Conservation (phyloP, 2,329 filamentous ascomycete genomes). For the Arachnomyces sp. region DNA sequence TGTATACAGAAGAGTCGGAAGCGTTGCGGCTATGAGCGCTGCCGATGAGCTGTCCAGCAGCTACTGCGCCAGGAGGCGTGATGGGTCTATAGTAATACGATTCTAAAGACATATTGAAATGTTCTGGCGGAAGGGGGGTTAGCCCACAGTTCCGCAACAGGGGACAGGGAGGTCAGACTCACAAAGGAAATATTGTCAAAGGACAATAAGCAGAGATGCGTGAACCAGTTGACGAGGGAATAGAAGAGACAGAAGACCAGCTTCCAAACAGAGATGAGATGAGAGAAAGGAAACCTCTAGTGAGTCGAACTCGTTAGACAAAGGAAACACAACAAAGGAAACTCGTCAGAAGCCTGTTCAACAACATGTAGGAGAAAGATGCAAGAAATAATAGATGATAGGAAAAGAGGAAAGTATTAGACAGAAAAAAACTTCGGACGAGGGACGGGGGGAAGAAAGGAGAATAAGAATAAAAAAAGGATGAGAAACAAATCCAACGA, state of each 20-base stretch:
- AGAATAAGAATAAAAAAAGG: conserved; percentile 4
- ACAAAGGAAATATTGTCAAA: conserved; percentile 4
- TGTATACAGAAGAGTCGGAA: conserved; percentile 58
- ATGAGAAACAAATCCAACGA: conserved; percentile 9
- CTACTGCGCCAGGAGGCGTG: conserved; percentile 33
- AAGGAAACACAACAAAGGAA: conserved; percentile 10
- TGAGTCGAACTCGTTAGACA: not conserved
- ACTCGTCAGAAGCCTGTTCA: conserved; percentile 8
- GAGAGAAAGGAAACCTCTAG: conserved; percentile 7
- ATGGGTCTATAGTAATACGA: conserved; percentile 37
- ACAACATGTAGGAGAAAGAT: conserved; percentile 13
- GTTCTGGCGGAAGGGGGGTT: conserved; percentile 4
- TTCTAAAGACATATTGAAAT: conserved; percentile 33
- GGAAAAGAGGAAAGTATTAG: conserved; percentile 9
- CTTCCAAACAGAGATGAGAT: conserved; percentile 5
- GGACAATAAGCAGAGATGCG: conserved; percentile 12
- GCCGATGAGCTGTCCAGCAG: conserved; percentile 25
- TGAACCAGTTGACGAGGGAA: conserved; percentile 6
- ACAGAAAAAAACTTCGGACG: conserved; percentile 2
- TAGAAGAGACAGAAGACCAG: not conserved
- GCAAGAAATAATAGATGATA: conserved; percentile 16
- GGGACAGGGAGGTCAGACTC: not conserved
- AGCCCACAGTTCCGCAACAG: not conserved
- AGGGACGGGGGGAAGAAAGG: no score
- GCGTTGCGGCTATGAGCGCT: conserved; percentile 52